Base-by-base conservation (phyloP, 495 filamentous ascomycete species). In the Xylaria castorea region DNA sequence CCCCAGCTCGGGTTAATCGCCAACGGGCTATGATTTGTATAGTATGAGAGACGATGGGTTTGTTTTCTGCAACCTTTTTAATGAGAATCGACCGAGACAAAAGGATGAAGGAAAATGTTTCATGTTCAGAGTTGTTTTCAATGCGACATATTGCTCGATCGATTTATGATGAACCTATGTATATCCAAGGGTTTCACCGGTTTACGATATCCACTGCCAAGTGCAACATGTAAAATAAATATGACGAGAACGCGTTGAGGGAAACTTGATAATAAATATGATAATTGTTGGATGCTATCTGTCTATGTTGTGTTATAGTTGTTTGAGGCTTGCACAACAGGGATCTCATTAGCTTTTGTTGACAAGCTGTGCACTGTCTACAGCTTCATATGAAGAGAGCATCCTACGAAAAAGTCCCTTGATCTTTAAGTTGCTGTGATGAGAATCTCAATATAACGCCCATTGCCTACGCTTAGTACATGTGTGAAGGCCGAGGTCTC, bases 281-380 rank as follows among this genome's bases (percentile, higher is more conserved):
- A 67, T 67, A 67, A 67, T 67, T 48, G 27, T 51, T 51, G 64
- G 46, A 67, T 67, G 50, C 38, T 64, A 44, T 34, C 61, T 64
- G 30, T 30, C 48, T 67, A 55, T 25, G 7, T 65, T 46, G 16
- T 1, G 6, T 48, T 22, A 48, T 65, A 16, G 20, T n/a, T n/a
- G 20, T 55, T 27, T 16, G 25, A 30, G 51, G 25, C 22, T 55
- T 42, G 9, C 0, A 9, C 8, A 14, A 57, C 1, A 55, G 4
- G 51, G 4, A 55, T 55, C 25, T 18, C 3, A 3, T 53, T 55
- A 14, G 16, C 12, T 2, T 55, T 20, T 27, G 25, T 16, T 11
- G 27, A 18, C 5, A 18, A 1, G 14, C 14, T 27, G 20, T 57
- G 2, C 16, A 6, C 51, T 27, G 8, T 27, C 27, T 9, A 11